Conservation (phyloP, 306 rosid genomes). For the Spatholobus suberectus region DNA sequence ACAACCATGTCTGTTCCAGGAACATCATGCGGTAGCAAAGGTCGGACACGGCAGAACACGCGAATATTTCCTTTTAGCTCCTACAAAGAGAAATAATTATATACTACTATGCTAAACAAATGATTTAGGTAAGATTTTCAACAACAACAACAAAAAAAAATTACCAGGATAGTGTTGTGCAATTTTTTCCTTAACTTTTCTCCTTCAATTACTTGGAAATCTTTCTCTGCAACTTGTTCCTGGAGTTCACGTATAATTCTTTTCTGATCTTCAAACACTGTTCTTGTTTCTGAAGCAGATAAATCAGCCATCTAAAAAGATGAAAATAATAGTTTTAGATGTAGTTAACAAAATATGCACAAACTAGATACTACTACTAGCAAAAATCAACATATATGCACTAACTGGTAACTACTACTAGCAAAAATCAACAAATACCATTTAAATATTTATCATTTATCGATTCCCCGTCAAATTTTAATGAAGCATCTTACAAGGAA, state of each 20-base stretch:
- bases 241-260: conserved; percentile 57
- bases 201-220: conserved; percentile 75
- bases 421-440: not conserved
- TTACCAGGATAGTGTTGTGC: conserved; percentile 94
- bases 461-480: not conserved
- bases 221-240: conserved; percentile 67
- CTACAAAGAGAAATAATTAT: conserved; percentile 44
- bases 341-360: not conserved
- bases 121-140: not conserved
- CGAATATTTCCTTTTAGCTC: conserved; percentile 96
- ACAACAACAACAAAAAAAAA: conserved; percentile 19
- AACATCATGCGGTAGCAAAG: conserved; percentile 82
- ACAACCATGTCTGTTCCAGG: conserved; percentile 65
- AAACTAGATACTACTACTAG: not conserved
- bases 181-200: conserved; percentile 79
- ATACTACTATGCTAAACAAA: not conserved
- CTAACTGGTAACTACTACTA: not conserved
- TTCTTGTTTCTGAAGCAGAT: conserved; percentile 66
- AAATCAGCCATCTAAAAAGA: conserved; percentile 63
- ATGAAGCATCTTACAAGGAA: not conserved
- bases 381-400: not conserved
- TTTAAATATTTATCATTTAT: not conserved
- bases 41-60: conserved; percentile 95
- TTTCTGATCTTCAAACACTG: conserved; percentile 68
- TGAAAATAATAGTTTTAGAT: conserved; percentile 10